Evolutionary conservation across 169 alveolate species (phyloP), one percentile per base, ranked within the genome.

Genomic region (Plasmodium yoelii): DNA sequence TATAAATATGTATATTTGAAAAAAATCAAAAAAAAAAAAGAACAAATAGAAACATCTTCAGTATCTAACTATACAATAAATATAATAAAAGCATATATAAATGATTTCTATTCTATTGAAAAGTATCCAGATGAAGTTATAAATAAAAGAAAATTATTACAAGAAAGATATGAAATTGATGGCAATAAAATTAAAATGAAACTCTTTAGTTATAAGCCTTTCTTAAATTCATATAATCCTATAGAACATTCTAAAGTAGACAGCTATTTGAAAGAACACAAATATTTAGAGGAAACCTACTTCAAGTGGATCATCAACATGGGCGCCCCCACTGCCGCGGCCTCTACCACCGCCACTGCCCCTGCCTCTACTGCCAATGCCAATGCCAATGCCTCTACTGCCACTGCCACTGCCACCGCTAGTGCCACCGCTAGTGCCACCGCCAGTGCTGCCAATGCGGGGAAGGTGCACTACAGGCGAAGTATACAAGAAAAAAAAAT

Each of bases 401-500:
- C 18, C 0, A 0, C n/a, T 10, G n/a, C 10, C 10, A 47, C 56
- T 13, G 56, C 56, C n/a, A n/a, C n/a, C n/a, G 56, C 1, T 0
- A 47, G 1, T 10, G 18, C 10, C n/a, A 8, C 18, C 1, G 0
- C 56, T 0, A 0, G 1, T 13, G 10, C 56, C n/a, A 13, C 18
- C 1, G 56, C n/a, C 10, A 47, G 1, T 10, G 18, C 10, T 10
- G n/a, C 10, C 10, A 47, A 0, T 13, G 56, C 56, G 4, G 42
- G 69, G 6, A 53, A 69, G n/a, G 69, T 82, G 5, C 15, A n/a
- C 2, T 82, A 39, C n/a, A 42, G 73, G 55, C 56, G 56, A 67
- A 68, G 49, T n/a, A 82, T 82, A 42, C 90, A 68, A 57, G 90
- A 82, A 56, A 82, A 82, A 39, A 57, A 68, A 22, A 51, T 56